Base-by-base conservation (phyloP, 306 rosid genomes). In the Sesbania bispinosa region DNA sequence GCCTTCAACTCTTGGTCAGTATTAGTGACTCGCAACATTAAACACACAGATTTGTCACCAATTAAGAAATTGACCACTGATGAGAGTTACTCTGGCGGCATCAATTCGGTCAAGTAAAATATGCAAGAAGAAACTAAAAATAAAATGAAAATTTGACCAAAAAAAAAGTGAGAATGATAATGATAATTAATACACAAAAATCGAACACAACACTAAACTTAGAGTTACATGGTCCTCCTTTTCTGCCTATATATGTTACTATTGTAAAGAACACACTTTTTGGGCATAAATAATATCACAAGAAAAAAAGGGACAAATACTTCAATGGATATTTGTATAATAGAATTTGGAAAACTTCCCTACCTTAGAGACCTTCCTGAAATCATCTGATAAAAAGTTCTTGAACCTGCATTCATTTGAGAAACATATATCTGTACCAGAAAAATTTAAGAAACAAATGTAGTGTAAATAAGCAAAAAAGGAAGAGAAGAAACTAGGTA, bases 341-440 rank as follows among this genome's bases (percentile, higher is more conserved):
- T 19, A 51, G 46, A 46, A 21, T 62, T 69, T 18, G 46, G 35
- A 24, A 45, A 67, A 26, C 20, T 46, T 41, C 7, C 46, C 26
- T 42, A 33, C 20, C 69, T 50, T 33, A 59, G 39, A 62, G 68
- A 70, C 45, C 35, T 59, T 63, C 46, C 62, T 38, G 23, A 13
- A 78, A 71, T 32, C 81, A 30, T 51, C 43, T 0, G 39, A 73
- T 23, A 18, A 14, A 74, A 27, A 50, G 11, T 60, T 27, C 50
- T 10, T 41, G 45, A 64, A 41, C 75, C 71, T 47, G 64, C 83
- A 14, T 59, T 27, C 52, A 47, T 50, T 45, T 10, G 54, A 65
- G 53, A 61, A 66, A 52, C 47, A 19, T 18, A 53, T 20, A 15
- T 42, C 11, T 7, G 48, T 69, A 53, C 24, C 20, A 52, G n/a